Percentiles rank a stretch among this genome's conserved stretches.
phyloP scores from a whole-genome alignment of 495 filamentous ascomycete genomes.

The Collariella sp. region DNA sequence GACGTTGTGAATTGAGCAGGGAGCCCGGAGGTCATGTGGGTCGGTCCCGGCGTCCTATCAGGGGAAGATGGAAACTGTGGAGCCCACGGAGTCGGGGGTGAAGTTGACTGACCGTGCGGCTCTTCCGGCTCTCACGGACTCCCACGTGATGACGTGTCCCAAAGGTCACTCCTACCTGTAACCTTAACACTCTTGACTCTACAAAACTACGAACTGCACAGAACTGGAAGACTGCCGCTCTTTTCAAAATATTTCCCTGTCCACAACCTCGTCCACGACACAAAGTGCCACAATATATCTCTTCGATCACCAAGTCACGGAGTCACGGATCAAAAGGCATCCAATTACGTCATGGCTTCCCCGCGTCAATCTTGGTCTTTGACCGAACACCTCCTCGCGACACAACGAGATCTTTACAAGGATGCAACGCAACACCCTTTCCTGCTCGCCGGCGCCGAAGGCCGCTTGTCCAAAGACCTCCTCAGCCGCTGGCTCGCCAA shows the following conservation, averaged over 20 bases:
- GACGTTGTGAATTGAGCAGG: no score
- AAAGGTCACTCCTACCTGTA: no score
- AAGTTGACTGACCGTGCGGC: neutral
- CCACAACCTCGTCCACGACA: neutral
- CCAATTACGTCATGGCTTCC: constrained; percentile 5
- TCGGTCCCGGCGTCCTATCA: neutral
- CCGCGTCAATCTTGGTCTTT: constrained; percentile 29
- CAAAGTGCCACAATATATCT: no score
- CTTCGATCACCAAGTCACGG: neutral
- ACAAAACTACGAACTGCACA: no score
- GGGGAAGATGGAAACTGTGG: neutral
- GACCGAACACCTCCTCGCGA: constrained; percentile 44
- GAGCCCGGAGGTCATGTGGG: no score
- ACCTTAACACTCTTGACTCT: no score
- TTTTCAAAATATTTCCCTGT: neutral
- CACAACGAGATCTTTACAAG: constrained; percentile 33
- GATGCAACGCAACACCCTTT: constrained; percentile 59
- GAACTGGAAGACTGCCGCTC: no score
- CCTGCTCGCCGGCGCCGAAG: constrained; percentile 56
- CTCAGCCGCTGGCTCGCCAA: constrained; percentile 66
- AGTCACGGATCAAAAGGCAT: neutral
- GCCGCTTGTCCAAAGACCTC: constrained; percentile 45
- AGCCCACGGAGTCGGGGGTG: neutral
- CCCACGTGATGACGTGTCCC: neutral
- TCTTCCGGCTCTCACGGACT: neutral